phyloP scores from a whole-genome alignment of 352 stramenopile genomes.

The Phytophthora pistaciae region DNA sequence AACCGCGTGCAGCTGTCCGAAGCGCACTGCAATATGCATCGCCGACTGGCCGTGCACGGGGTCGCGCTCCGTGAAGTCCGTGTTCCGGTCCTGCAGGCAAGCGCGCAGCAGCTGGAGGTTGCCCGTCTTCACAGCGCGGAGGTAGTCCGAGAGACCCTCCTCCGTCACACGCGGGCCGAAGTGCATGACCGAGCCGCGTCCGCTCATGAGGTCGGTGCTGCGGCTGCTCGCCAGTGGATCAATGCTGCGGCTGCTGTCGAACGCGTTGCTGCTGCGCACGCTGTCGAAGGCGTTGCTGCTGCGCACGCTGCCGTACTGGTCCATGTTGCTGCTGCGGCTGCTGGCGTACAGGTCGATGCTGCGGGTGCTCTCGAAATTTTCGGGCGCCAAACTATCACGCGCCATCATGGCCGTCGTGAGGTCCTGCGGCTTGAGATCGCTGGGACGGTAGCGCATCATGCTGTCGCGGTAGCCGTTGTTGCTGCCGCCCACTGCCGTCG shows the following conservation, averaged over 20 bases:
- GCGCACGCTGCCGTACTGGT: conserved; percentile 17
- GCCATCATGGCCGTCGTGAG: conserved; percentile 53
- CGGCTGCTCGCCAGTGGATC: conserved; percentile 34
- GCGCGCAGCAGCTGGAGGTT: conserved; percentile 68
- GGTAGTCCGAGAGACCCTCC: conserved; percentile 64
- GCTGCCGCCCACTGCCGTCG: conserved; percentile 4
- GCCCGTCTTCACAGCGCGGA: conserved; percentile 71
- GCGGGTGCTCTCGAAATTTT: conserved; percentile 33
- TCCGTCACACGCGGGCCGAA: conserved; percentile 64
- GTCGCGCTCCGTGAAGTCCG: conserved; percentile 71
- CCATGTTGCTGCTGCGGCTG: conserved; percentile 37
- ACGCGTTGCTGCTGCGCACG: conserved; percentile 17
- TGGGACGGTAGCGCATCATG: conserved; percentile 80
- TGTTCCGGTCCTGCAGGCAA: conserved; percentile 66
- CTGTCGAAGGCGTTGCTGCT: conserved; percentile 8
- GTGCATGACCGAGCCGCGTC: conserved; percentile 51
- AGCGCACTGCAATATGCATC: conserved; percentile 83
- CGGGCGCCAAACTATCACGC: conserved; percentile 65
- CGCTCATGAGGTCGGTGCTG: conserved; percentile 41
- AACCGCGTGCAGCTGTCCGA: conserved; percentile 79
- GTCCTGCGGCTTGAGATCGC: conserved; percentile 62
- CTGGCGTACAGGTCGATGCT: conserved; percentile 29
- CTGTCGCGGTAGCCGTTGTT: conserved; percentile 59
- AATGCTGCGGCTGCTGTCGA: background rate
- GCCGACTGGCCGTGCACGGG: conserved; percentile 79